These are phyloP conservation scores for Mollisiaceae sp. DNA, from an alignment of 2,329 filamentous ascomycete species.

Conservation along the genomic window DNA sequence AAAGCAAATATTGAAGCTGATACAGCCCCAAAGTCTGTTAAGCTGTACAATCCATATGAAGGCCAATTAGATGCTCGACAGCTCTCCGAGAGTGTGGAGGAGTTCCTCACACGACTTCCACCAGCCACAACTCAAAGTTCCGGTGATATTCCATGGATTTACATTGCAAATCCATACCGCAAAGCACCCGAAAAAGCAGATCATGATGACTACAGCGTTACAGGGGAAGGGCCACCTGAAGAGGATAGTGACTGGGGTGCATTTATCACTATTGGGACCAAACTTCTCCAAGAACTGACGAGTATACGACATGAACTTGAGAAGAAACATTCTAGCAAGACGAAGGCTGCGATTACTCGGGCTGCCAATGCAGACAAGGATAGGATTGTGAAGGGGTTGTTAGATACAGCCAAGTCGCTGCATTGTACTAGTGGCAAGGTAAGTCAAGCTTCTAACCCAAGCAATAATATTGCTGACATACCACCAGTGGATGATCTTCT, in stretches of 20 bases:
- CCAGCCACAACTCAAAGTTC: slow-evolving; percentile 61
- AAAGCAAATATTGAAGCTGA: slow-evolving; percentile 31
- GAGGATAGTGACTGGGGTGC: slow-evolving; percentile 30
- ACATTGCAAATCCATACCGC: slow-evolving; percentile 67
- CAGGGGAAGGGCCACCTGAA: slow-evolving; percentile 36
- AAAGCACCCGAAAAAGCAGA: slow-evolving; percentile 23
- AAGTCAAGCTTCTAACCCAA: slow-evolving; percentile 24
- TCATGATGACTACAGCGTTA: slow-evolving; percentile 37
- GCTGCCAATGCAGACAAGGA: slow-evolving; percentile 44
- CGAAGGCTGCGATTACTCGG: slow-evolving; percentile 30
- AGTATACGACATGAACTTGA: slow-evolving; percentile 54
- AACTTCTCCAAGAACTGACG: slow-evolving; percentile 42
- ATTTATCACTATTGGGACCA: slow-evolving; percentile 30
- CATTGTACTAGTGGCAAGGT: slow-evolving; percentile 71
- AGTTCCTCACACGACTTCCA: slow-evolving; percentile 72
- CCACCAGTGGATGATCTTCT: slow-evolving; percentile 76
- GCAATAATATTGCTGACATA: slow-evolving; percentile 7
- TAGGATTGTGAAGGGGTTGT: slow-evolving; percentile 58
- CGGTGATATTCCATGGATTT: slow-evolving; percentile 70
- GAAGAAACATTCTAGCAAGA: slow-evolving; percentile 44
- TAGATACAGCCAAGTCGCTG: slow-evolving; percentile 62
- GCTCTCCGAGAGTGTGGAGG: slow-evolving; percentile 63
- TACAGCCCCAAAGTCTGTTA: slow-evolving; percentile 20
- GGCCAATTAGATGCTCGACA: slow-evolving; percentile 62
- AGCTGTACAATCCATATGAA: slow-evolving; percentile 63